phyloP scores from a whole-genome alignment of 2,329 filamentous ascomycete genomes.

The Lachnellula arida region DNA sequence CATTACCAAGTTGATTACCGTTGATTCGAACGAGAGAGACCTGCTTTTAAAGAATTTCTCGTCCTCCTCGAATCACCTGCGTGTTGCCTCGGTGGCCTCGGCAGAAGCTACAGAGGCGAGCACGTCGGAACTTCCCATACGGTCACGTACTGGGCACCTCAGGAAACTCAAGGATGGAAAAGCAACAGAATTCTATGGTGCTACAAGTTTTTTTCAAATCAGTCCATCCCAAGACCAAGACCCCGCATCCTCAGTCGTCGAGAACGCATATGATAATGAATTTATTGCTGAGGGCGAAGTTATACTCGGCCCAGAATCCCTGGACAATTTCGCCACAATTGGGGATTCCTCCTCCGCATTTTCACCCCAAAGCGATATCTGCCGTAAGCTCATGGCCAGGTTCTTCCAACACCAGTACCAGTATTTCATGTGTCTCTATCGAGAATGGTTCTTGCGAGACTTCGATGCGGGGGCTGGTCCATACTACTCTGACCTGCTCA shows the following conservation, averaged over 20 bases:
- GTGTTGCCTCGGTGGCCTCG: not conserved
- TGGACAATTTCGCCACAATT: not conserved
- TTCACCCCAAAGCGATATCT: slow-evolving; percentile 41
- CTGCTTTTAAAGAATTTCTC: slow-evolving; percentile 39
- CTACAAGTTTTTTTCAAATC: slow-evolving; percentile 43
- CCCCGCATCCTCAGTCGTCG: slow-evolving; percentile 3
- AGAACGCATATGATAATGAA: not conserved
- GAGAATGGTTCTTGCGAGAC: slow-evolving; percentile 47
- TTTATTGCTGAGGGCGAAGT: not conserved
- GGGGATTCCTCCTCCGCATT: slow-evolving; percentile 25
- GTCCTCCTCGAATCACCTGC: slow-evolving; percentile 13
- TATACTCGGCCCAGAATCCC: not conserved
- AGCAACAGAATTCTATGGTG: slow-evolving; percentile 44
- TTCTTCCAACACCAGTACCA: slow-evolving; percentile 47
- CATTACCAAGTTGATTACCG: slow-evolving; percentile 40
- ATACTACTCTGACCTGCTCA: slow-evolving; percentile 46
- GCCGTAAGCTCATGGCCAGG: slow-evolving; percentile 41
- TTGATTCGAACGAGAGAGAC: slow-evolving; percentile 37
- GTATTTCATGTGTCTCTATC: slow-evolving; percentile 46
- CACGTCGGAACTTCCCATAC: slow-evolving; percentile 23
- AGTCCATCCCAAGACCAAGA: slow-evolving; percentile 19
- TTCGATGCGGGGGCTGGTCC: slow-evolving; percentile 42
- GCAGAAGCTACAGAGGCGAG: slow-evolving; percentile 8
- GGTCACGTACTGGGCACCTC: slow-evolving; percentile 35
- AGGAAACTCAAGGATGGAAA: slow-evolving; percentile 36